Conservation (phyloP, 805 yeast genomes). For the Starmerella asiatica region DNA sequence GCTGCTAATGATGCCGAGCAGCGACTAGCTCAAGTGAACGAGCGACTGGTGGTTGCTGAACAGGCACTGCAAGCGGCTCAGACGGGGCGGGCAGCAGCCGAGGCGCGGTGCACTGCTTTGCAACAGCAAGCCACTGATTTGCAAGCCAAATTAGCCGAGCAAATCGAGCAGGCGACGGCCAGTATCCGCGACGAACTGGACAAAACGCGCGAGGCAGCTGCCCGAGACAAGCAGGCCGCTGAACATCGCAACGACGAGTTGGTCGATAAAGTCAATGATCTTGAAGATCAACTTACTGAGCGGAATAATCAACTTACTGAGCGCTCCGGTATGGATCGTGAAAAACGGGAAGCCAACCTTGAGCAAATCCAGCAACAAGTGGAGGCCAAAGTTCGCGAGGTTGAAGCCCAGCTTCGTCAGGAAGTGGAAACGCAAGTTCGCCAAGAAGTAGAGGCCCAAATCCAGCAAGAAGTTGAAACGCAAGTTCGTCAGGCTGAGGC, state of each 20-base stretch:
- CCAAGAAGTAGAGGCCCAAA: not conserved
- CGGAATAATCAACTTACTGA: conserved; percentile 1
- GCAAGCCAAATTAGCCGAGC: too few species aligned
- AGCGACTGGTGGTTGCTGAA: too few species aligned
- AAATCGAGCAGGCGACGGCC: conserved; percentile 5
- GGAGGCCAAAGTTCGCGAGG: not conserved
- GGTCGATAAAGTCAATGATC: conserved; percentile 20
- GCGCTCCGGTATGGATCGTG: not conserved
- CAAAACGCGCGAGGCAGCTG: not conserved
- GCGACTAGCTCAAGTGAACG: too few species aligned
- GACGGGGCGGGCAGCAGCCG: too few species aligned
- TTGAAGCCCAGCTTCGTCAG: conserved; percentile 2
- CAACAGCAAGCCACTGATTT: too few species aligned
- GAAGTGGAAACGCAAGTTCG: conserved; percentile 1
- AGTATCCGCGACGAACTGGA: conserved; percentile 2
- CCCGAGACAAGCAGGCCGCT: conserved; percentile 9
- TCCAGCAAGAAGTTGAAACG: too few species aligned
- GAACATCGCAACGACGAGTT: conserved; percentile 19
- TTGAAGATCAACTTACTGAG: conserved; percentile 18
- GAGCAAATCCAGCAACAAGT: not conserved
- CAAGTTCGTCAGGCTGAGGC: too few species aligned
- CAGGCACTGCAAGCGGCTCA: too few species aligned
- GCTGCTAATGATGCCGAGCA: not conserved
- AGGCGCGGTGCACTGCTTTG: too few species aligned
- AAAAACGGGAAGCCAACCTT: not conserved